Conservation (phyloP, 305 asterid species). For the Petunia hybrid region DNA sequence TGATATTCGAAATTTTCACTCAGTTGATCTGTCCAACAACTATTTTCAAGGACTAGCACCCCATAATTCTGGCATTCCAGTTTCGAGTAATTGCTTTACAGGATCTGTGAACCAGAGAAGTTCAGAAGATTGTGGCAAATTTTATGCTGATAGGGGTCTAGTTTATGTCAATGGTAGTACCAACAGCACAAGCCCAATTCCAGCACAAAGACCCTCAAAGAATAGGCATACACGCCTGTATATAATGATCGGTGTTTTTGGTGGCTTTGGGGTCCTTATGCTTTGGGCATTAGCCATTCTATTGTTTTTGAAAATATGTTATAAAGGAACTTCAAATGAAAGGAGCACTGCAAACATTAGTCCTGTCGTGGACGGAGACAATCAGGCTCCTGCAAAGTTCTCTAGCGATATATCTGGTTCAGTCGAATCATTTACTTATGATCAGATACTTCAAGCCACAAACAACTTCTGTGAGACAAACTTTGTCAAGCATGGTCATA, state of each 20-base stretch:
- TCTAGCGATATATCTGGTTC: conserved; percentile 41
- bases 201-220: background rate
- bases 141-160: conserved; percentile 50
- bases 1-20: conserved; percentile 33
- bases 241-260: conserved; percentile 64
- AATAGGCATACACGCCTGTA: conserved; percentile 40
- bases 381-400: conserved; percentile 38
- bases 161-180: conserved; percentile 26
- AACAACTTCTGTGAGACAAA: conserved; percentile 53
- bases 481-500: conserved; percentile 69
- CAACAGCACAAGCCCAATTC: conserved; percentile 25
- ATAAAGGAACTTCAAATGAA: conserved; percentile 20
- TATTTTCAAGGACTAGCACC: conserved; percentile 62
- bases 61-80: background rate
- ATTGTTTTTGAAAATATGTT: conserved; percentile 47
- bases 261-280: conserved; percentile 62
- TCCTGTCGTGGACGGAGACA: conserved; percentile 38
- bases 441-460: conserved; percentile 61
- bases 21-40: conserved; percentile 64
- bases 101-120: conserved; percentile 47
- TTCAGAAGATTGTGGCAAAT: conserved; percentile 46
- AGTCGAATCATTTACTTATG: conserved; percentile 58
- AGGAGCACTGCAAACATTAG: conserved; percentile 36
- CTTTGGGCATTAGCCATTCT: conserved; percentile 38
- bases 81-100: conserved; percentile 57